Conservation (phyloP, 2,329 filamentous ascomycete genomes). For the Penicillium hordei region DNA sequence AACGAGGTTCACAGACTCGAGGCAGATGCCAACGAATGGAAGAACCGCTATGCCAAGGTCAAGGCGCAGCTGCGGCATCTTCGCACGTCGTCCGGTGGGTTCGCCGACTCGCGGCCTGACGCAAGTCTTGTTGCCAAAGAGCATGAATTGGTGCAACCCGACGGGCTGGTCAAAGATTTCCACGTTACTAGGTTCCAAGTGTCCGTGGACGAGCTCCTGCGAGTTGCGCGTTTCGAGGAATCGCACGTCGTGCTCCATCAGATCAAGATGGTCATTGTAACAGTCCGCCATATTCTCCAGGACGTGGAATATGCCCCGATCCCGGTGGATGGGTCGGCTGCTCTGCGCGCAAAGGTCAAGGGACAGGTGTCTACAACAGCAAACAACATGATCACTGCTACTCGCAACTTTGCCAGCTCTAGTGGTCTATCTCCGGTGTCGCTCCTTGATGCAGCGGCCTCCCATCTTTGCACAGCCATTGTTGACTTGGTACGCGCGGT, state of each 20-base stretch:
- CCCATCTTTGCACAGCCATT: conserved; percentile 80
- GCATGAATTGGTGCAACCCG: conserved; percentile 67
- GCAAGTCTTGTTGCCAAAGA: conserved; percentile 60
- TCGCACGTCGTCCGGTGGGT: conserved; percentile 74
- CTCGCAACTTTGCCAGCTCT: conserved; percentile 83
- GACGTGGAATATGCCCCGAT: conserved; percentile 66
- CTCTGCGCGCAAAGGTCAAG: conserved; percentile 70
- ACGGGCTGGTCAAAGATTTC: conserved; percentile 82
- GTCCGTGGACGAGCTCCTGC: conserved; percentile 85
- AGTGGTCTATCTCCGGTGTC: conserved; percentile 90
- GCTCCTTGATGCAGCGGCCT: conserved; percentile 86
- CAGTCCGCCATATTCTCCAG: conserved; percentile 79
- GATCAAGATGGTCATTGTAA: conserved; percentile 82
- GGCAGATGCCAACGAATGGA: conserved; percentile 84
- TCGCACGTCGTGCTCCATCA: conserved; percentile 74
- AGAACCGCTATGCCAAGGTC: conserved; percentile 78
- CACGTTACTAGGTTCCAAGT: conserved; percentile 96
- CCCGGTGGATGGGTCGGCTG: conserved; percentile 54
- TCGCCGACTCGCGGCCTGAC: conserved; percentile 52
- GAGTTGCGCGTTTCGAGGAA: conserved; percentile 70
- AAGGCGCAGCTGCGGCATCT: conserved; percentile 84
- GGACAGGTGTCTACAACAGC: conserved; percentile 85
- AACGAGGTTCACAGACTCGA: conserved; percentile 74
- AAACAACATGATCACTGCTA: conserved; percentile 92
- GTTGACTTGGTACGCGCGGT: conserved; percentile 81